These are phyloP conservation scores for Chrysoporthe deuterocubensis DNA, from an alignment of 2,329 filamentous ascomycete genomes.

Conservation along the genomic window DNA sequence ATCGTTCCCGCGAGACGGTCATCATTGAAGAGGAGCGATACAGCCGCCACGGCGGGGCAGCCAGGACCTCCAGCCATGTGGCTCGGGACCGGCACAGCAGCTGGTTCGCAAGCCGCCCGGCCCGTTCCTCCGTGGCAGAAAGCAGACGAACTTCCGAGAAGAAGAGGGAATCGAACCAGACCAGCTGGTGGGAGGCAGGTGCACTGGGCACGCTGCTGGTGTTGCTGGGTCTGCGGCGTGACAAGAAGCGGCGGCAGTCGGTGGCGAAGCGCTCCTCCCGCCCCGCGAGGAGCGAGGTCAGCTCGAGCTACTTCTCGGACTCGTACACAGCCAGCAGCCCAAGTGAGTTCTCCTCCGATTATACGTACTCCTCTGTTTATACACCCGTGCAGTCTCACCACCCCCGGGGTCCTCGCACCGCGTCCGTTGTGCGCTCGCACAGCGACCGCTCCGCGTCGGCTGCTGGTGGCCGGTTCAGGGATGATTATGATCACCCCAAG, in stretches of 20 bases:
- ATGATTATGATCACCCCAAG: slow-evolving; percentile 27
- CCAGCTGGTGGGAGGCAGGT: slow-evolving; percentile 58
- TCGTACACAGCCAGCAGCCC: slow-evolving; percentile 56
- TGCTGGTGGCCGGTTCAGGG: slow-evolving; percentile 19
- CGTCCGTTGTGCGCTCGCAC: slow-evolving; percentile 21
- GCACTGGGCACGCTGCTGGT: slow-evolving; percentile 56
- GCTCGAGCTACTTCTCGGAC: slow-evolving; percentile 59
- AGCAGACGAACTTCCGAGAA: slow-evolving; percentile 43
- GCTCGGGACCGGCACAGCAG: slow-evolving; percentile 21
- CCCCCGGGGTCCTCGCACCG: slow-evolving; percentile 11
- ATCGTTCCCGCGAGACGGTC: slow-evolving; percentile 43
- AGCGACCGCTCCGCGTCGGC: slow-evolving; percentile 18
- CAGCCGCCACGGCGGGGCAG: slow-evolving; percentile 51
- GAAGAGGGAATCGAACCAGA: slow-evolving; percentile 47
- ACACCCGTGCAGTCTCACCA: slow-evolving; percentile 23
- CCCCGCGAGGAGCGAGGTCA: slow-evolving; percentile 44
- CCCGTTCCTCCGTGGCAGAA: slow-evolving; percentile 49
- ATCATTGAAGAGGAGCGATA: slow-evolving; percentile 66
- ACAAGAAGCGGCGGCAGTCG: slow-evolving; percentile 51
- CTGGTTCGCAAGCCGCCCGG: slow-evolving; percentile 33
- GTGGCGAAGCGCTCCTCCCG: slow-evolving; percentile 39
- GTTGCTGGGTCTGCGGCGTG: slow-evolving; percentile 56
- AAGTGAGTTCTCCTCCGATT: slow-evolving; percentile 50
- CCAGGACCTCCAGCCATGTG: slow-evolving; percentile 53
- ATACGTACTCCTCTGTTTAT: slow-evolving; percentile 28